Evolutionary conservation across 768 basidiomycete species (phyloP), one percentile per base, ranked within the genome.

Genomic region (Calocybe cyanea): DNA sequence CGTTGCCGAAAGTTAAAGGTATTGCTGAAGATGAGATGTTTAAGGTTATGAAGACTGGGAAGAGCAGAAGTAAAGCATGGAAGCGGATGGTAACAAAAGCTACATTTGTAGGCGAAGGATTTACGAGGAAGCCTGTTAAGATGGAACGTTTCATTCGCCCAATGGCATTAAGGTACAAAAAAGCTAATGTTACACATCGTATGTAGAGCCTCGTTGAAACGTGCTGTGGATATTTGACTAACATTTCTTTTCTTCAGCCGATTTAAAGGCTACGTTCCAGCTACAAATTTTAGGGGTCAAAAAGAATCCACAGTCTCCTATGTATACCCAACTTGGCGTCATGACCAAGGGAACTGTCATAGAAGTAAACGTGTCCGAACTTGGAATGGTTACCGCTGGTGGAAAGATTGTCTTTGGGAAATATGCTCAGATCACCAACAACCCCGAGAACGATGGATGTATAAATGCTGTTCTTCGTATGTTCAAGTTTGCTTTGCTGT

Each of bases 11-110:
- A 69, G 96, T 99, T 42, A 74, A 95, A 48, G 96, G 96, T 15
- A 97, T 99, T 56, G 94, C 95, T 13, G 96, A 99, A 66, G 96
- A 98, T 58, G 96, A 99, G 75, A 96, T 93, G 88, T 99, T 99
- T 77, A 97, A 94, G 75, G 96, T 99, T 23, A 73, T 99, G 76
- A 91, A 92, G 75, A 93, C 95, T 1, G 96, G 96, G 45, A 97
- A 97, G 73, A 87, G 79, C 62, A 96, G 92, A 70, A 83, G 80
- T 60, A 99, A 98, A 68, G 78, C 88, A 14, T 99, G 96, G 96
- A 99, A 99, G 72, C 82, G 93, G 55, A 97, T 98, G 93, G 90
- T 99, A 50, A 96, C 92, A 45, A 99, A 99, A 68, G 96, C 96
- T 24, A 99, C 96, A 7, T 99, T 98, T 59, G 96, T 99, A 24